phyloP scores from a whole-genome alignment of 805 yeast species.

The Kuraishia ogatae region DNA sequence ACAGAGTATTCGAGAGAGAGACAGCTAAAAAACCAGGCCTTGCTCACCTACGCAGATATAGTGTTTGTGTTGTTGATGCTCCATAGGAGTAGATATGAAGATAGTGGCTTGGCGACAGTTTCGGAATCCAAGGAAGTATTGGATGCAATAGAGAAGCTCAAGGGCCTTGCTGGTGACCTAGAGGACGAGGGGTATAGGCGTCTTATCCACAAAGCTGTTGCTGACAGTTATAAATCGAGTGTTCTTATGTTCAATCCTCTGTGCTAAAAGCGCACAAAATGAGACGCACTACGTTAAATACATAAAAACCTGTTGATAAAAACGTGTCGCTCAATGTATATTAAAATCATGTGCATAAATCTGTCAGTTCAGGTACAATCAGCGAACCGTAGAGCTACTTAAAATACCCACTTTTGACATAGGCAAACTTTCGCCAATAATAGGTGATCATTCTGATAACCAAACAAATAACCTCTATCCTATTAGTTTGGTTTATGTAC shows the following conservation, averaged over 20 bases:
- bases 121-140: neutral
- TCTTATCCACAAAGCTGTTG: neutral
- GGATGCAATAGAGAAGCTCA: neutral
- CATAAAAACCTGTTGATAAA: too few species aligned
- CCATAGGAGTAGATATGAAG: neutral
- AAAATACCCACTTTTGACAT: too few species aligned
- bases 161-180: neutral
- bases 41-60: conserved; percentile 1
- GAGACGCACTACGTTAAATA: too few species aligned
- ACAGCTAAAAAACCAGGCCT: neutral
- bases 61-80: neutral
- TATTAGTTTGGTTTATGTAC: too few species aligned
- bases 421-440: too few species aligned
- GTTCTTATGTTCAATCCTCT: conserved; percentile 2
- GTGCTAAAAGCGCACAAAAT: too few species aligned
- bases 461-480: too few species aligned
- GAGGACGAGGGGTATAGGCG: neutral
- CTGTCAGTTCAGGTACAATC: too few species aligned
- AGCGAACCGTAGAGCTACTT: too few species aligned
- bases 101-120: neutral
- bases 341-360: too few species aligned
- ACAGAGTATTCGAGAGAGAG: neutral
- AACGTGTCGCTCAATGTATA: too few species aligned
- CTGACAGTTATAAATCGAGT: neutral
- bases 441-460: too few species aligned